These are phyloP conservation scores for Chenopodium berlandieri DNA, from an alignment of 148 eudicot species.

Conservation along the genomic window DNA sequence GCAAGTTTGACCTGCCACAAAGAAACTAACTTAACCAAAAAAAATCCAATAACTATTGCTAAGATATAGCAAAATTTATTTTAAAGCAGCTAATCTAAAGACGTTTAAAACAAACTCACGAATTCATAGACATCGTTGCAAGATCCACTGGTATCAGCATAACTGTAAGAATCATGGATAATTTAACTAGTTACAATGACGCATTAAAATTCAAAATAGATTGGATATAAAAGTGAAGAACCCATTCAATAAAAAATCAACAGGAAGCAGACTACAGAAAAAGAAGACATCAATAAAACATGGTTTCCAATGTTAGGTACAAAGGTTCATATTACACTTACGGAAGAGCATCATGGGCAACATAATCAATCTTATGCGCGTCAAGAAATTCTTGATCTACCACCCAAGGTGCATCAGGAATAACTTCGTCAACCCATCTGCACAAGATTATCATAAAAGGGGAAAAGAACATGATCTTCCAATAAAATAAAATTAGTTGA, in stretches of 20 bases:
- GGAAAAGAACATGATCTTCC: not conserved
- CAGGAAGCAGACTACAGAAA: not conserved
- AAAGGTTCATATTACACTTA: slow-evolving; percentile 33
- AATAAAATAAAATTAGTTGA: too few species aligned
- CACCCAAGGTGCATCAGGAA: slow-evolving; percentile 85
- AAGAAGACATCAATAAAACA: not conserved
- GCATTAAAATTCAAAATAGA: not conserved
- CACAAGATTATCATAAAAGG: not conserved
- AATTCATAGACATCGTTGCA: slow-evolving; percentile 76
- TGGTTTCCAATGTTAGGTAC: not conserved
- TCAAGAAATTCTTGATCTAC: slow-evolving; percentile 58
- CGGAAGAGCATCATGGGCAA: slow-evolving; percentile 83
- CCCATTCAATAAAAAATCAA: not conserved
- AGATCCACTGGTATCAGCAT: slow-evolving; percentile 77
- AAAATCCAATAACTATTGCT: slow-evolving; percentile 1
- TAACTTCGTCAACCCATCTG: slow-evolving; percentile 88
- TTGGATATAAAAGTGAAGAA: not conserved
- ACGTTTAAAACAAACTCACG: slow-evolving; percentile 40
- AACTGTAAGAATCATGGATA: slow-evolving; percentile 36
- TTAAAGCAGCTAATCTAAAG: not conserved
- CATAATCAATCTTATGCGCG: slow-evolving; percentile 63
- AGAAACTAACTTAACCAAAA: slow-evolving; percentile 13
- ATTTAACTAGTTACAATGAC: not conserved
- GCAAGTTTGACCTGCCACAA: slow-evolving; percentile 51
- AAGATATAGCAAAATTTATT: not conserved